A percentile compares a stretch with the other conserved stretches of the same genome.
These are phyloP conservation scores for Ganoderma sinense DNA, from an alignment of 1,284 basidiomycete genomes.

Conservation along the genomic window DNA sequence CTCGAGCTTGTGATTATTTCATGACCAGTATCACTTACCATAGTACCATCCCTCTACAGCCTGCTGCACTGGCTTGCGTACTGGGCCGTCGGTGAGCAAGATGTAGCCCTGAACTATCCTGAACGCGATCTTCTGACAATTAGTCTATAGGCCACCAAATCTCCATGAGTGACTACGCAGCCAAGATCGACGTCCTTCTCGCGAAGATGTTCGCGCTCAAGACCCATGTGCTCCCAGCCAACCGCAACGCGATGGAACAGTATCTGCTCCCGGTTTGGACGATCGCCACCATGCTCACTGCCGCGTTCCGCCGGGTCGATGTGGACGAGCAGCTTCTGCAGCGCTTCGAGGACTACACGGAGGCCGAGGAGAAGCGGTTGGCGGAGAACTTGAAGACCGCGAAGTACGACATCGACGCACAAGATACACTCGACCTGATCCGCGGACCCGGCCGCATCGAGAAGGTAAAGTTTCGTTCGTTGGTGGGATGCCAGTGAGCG, in stretches of 20 bases:
- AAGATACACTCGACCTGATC: conserved; percentile 34
- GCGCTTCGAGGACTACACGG: conserved; percentile 29
- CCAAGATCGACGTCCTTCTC: conserved; percentile 30
- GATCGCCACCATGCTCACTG: conserved; percentile 1
- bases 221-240: conserved; percentile 22
- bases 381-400: conserved; percentile 30
- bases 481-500: too few species aligned
- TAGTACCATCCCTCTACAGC: neutral
- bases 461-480: conserved; percentile 20
- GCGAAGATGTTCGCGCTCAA: conserved; percentile 31
- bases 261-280: conserved; percentile 26
- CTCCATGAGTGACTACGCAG: conserved; percentile 30
- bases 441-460: conserved; percentile 34
- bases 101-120: neutral
- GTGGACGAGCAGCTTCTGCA: conserved; percentile 7
- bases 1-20: neutral
- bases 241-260: conserved; percentile 24
- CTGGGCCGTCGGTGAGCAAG: conserved; percentile 15
- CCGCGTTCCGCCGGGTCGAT: conserved; percentile 14
- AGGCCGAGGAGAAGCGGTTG: conserved; percentile 33
- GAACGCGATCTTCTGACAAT: neutral
- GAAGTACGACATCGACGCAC: conserved; percentile 36
- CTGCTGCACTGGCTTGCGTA: conserved; percentile 21
- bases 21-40: too few species aligned
- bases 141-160: conserved; percentile 28